These are phyloP conservation scores for Monilinia vaccinii-corymbosi DNA, from an alignment of 2,329 filamentous ascomycete genomes.

Conservation along the genomic window DNA sequence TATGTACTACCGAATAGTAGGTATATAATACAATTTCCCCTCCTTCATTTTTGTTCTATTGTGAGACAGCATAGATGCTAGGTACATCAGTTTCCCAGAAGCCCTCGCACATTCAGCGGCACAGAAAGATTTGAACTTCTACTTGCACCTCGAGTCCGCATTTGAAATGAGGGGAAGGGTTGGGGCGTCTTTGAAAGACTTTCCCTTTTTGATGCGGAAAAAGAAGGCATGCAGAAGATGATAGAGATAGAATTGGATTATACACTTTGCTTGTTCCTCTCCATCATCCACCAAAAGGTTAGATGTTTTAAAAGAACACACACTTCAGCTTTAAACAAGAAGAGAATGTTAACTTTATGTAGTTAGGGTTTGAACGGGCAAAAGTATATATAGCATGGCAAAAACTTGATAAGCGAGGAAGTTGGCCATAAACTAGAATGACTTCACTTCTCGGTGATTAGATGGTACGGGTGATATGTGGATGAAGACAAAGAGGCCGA, in stretches of 20 bases:
- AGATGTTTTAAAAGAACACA: neutral
- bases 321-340: neutral
- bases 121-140: too few relatives aligned
- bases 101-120: too few relatives aligned
- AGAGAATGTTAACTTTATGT: neutral
- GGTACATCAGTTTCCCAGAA: too few relatives aligned
- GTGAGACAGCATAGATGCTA: too few relatives aligned
- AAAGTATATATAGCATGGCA: neutral
- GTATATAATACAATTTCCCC: too few relatives aligned
- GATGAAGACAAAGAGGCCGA: constrained; percentile 12
- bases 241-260: neutral
- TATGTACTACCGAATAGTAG: too few relatives aligned
- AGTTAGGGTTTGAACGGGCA: neutral
- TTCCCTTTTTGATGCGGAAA: too few relatives aligned
- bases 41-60: too few relatives aligned
- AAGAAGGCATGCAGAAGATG: too few relatives aligned
- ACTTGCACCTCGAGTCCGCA: too few relatives aligned
- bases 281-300: neutral
- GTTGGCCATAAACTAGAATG: neutral
- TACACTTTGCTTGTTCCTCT: neutral
- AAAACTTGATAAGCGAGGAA: neutral
- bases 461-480: neutral
- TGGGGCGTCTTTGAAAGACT: too few relatives aligned
- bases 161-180: neutral
- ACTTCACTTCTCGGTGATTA: neutral